phyloP scores from a whole-genome alignment of 148 eudicot species.

The Amaranthus palmeri region DNA sequence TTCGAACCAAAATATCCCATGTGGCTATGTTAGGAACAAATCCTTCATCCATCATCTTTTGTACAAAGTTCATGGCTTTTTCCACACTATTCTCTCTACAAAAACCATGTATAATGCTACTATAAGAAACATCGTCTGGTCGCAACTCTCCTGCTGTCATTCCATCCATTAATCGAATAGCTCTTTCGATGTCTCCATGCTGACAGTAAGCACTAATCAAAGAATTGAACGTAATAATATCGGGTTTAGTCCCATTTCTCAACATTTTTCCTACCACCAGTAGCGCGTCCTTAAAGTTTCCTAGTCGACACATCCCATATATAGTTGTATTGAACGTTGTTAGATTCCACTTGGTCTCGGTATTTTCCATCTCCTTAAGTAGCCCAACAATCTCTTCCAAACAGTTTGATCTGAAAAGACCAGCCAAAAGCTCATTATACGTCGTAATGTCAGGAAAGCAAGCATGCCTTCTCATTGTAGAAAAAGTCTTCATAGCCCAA shows the following conservation, averaged over 20 bases:
- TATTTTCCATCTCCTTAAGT: constrained; percentile 48
- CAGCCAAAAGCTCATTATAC: constrained; percentile 57
- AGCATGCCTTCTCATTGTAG: constrained; percentile 47
- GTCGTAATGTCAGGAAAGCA: constrained; percentile 49
- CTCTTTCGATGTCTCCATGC: constrained; percentile 37
- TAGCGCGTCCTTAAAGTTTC: constrained; percentile 41
- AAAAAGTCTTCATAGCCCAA: constrained; percentile 50
- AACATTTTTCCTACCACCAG: constrained; percentile 58
- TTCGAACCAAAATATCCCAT: constrained; percentile 58
- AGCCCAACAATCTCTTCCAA: constrained; percentile 34
- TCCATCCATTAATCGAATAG: constrained; percentile 41
- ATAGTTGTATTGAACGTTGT: constrained; percentile 61
- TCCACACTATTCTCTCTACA: constrained; percentile 36
- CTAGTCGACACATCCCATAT: constrained; percentile 45
- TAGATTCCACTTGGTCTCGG: constrained; percentile 43
- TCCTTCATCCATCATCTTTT: constrained; percentile 55
- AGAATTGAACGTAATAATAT: constrained; percentile 57
- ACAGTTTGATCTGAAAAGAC: constrained; percentile 47
- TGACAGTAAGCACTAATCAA: constrained; percentile 50
- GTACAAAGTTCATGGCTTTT: constrained; percentile 40
- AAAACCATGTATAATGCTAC: constrained; percentile 52
- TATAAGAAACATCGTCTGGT: constrained; percentile 51
- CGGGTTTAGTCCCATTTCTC: constrained; percentile 46
- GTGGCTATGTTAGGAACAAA: constrained; percentile 40
- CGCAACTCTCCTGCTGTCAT: constrained; percentile 35